Conservation (phyloP, 2,329 filamentous ascomycete genomes). For the Cladosporium sp. region DNA sequence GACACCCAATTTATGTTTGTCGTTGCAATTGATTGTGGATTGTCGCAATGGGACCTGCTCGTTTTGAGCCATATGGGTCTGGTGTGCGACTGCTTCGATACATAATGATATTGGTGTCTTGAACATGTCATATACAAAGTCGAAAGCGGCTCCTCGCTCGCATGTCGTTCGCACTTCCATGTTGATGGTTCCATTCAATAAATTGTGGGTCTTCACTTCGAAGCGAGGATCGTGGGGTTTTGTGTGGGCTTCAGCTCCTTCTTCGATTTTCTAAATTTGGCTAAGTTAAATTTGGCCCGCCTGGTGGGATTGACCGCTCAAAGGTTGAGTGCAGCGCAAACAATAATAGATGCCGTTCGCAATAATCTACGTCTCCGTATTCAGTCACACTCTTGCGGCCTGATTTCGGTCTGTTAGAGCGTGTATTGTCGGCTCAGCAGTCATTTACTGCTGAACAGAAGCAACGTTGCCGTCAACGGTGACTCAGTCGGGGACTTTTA, state of each 20-base stretch:
- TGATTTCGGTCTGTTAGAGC: background rate
- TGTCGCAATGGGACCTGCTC: too few relatives aligned
- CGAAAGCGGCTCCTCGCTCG: too few relatives aligned
- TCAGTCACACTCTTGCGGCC: background rate
- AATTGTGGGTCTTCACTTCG: too few relatives aligned
- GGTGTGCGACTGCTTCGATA: too few relatives aligned
- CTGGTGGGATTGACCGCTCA: conserved; percentile 1
- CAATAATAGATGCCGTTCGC: too few relatives aligned
- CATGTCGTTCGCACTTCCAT: too few relatives aligned
- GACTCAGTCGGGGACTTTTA: background rate
- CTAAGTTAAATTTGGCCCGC: background rate
- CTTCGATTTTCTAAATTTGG: background rate
- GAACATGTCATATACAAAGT: too few relatives aligned
- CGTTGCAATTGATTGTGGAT: too few relatives aligned
- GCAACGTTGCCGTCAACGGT: background rate
- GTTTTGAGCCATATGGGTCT: too few relatives aligned
- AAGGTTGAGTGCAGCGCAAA: background rate
- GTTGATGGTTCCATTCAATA: too few relatives aligned
- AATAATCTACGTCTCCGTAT: background rate
- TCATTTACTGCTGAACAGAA: background rate
- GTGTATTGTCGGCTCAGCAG: background rate
- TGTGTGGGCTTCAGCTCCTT: background rate
- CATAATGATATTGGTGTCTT: too few relatives aligned
- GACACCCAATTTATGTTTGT: too few relatives aligned
- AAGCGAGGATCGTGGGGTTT: conserved; percentile 1